Conservation (phyloP, 1,139 yeast genomes). For the Lodderomyces orthopsilosis region DNA sequence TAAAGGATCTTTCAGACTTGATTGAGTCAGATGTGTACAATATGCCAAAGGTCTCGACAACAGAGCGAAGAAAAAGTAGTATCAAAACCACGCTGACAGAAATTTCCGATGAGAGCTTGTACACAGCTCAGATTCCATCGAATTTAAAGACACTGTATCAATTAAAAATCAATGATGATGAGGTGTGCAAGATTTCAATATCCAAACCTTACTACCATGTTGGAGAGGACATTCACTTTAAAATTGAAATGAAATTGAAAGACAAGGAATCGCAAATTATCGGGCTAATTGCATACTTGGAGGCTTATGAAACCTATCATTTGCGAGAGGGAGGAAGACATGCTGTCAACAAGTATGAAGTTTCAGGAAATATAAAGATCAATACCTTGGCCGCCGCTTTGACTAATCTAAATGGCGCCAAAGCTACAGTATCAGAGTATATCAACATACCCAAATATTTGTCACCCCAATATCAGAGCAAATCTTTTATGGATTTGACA, state of each 20-base stretch:
- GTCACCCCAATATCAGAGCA: conserved; percentile 39
- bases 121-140: conserved; percentile 24
- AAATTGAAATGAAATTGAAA: conserved; percentile 24
- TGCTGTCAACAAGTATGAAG: conserved; percentile 32
- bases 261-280: conserved; percentile 24
- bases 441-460: conserved; percentile 33
- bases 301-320: conserved; percentile 42
- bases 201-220: conserved; percentile 46
- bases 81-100: conserved; percentile 12
- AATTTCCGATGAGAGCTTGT: conserved; percentile 16
- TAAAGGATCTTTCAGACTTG: conserved; percentile 31
- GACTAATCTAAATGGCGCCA: conserved; percentile 10
- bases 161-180: conserved; percentile 32
- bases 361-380: conserved; percentile 35
- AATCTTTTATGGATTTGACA: conserved; percentile 35
- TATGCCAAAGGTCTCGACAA: conserved; percentile 33
- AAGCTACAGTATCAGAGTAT: conserved; percentile 22
- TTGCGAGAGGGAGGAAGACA: conserved; percentile 12
- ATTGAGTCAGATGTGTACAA: conserved; percentile 34
- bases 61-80: conserved; percentile 29
- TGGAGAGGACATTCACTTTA: conserved; percentile 48
- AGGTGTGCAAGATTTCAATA: conserved; percentile 33
- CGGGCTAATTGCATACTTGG: conserved; percentile 36
- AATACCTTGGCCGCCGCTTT: conserved; percentile 28
- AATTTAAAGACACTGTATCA: conserved; percentile 39